Evolutionary conservation across 805 yeast genomes (phyloP), one percentile per base, ranked within the genome.

Genomic region (Priceomyces castillae): DNA sequence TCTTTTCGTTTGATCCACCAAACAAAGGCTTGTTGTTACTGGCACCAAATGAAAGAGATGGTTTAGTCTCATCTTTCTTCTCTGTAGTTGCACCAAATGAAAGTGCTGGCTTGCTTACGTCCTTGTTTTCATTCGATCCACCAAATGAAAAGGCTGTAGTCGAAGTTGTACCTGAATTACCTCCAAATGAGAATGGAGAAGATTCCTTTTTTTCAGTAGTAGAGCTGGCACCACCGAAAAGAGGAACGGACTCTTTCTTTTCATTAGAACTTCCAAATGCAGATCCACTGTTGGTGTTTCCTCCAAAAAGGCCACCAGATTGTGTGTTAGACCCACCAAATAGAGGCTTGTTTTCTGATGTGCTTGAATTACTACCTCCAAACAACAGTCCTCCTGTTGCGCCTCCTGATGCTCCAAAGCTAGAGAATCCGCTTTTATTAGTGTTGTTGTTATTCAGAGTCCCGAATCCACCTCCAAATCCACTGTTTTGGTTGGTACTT

Each of bases 81-180:
- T 37, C 30, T 14, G 18, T 18, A 12, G 40, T n/a, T 14, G 9
- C 30, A 3, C 40, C 42, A 30, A 46, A 44, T 12, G 50, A 37
- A 43, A 51, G 46, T 3, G 51, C 37, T 11, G 56, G 51, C 28
- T 45, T 46, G n/a, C 41, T 49, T 7, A 19, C 40, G 7, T 47
- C 48, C 26, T 44, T 39, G 36, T 49, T 42, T 33, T 42, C 39
- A 26, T 17, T n/a, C 9, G 44, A 20, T 16, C 42, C 39, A 23
- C 53, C 53, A 44, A 49, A 49, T 2, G 57, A 46, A 30, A 55
- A 49, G 23, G 46, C 46, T 7, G 51, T 50, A 3, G 49, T 20
- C 10, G 46, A 16, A 2, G n/a, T n/a, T 18, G 38, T 36, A 39
- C 39, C 48, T n/a, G 44, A 38, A 6, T 47, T 41, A 7, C 57